Evolutionary conservation across 176 grass and related monocot genomes (phyloP).

Genomic region (Ampelocalamus luodianensis): DNA sequence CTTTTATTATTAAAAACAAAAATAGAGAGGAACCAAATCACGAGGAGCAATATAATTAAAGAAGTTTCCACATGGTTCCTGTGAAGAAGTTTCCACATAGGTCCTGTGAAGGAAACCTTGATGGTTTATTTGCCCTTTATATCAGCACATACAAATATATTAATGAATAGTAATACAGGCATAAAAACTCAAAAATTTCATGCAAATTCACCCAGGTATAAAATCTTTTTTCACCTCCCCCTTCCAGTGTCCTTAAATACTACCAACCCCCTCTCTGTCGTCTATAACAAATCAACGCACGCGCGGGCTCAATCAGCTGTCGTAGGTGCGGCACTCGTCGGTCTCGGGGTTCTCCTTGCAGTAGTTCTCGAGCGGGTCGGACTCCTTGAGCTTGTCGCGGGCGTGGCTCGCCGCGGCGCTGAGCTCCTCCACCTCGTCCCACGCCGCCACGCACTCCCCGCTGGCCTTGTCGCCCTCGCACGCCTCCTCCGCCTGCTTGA

Average conservation of each 20-base stretch:
- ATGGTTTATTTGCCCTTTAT: background rate
- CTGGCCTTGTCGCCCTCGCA: constrained; percentile 50
- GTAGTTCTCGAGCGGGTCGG: constrained; percentile 78
- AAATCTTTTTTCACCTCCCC: background rate
- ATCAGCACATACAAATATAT: background rate
- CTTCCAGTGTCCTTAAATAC: background rate
- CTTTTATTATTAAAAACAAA: too few species aligned
- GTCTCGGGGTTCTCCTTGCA: constrained; percentile 94
- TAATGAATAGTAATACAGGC: background rate
- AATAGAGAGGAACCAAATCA: too few species aligned
- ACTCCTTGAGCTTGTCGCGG: constrained; percentile 74
- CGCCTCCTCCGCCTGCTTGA: constrained; percentile 81
- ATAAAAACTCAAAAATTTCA: background rate
- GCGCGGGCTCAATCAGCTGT: constrained; percentile 36
- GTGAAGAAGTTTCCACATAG: too few species aligned
- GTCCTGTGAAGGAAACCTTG: too few species aligned
- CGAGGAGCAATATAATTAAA: too few species aligned
- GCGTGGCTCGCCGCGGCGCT: constrained; percentile 93
- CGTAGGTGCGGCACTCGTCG: constrained; percentile 92
- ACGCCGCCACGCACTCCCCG: constrained; percentile 84
- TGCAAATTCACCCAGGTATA: background rate
- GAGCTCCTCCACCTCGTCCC: constrained; percentile 94
- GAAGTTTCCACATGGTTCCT: too few species aligned
- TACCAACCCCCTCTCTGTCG: background rate
- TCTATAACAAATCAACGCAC: background rate